Conservation (phyloP, 2,329 filamentous ascomycete genomes). For the Ascochyta koolunga region DNA sequence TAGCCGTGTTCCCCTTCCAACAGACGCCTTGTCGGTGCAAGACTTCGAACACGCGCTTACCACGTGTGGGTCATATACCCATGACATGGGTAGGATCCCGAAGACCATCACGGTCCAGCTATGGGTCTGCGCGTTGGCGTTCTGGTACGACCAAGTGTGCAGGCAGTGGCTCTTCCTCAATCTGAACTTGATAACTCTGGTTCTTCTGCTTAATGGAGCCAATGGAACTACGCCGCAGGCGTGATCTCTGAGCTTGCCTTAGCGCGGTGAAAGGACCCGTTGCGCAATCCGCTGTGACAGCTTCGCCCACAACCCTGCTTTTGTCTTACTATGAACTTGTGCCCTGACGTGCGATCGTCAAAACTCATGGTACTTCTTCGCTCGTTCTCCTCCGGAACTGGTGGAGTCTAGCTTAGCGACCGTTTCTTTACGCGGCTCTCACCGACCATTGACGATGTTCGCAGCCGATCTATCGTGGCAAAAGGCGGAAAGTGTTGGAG, state of each 20-base stretch:
- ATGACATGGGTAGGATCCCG: constrained; percentile 16
- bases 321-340: constrained; percentile 27
- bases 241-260: constrained; percentile 8
- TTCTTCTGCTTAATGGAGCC: constrained; percentile 21
- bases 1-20: constrained; percentile 16
- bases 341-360: constrained; percentile 26
- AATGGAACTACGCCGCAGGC: constrained; percentile 38
- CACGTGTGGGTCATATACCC: constrained; percentile 15
- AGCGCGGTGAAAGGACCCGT: constrained; percentile 25
- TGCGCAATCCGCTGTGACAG: constrained; percentile 30
- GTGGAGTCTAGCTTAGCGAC: constrained; percentile 26
- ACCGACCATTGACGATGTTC: constrained; percentile 40
- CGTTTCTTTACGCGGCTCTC: constrained; percentile 14
- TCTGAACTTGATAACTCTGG: constrained; percentile 18
- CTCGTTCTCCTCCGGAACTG: constrained; percentile 21
- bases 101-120: constrained; percentile 9
- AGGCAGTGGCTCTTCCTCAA: constrained; percentile 8
- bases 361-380: constrained; percentile 17
- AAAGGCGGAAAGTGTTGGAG: constrained; percentile 46
- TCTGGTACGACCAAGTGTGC: constrained; percentile 13
- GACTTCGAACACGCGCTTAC: constrained; percentile 17
- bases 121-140: constrained; percentile 6
- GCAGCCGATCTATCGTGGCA: constrained; percentile 48
- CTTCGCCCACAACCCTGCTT: constrained; percentile 29
- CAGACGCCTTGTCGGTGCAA: constrained; percentile 13